These are phyloP conservation scores for Orbilia oligospora DNA, from an alignment of 2,329 filamentous ascomycete genomes.

Conservation along the genomic window DNA sequence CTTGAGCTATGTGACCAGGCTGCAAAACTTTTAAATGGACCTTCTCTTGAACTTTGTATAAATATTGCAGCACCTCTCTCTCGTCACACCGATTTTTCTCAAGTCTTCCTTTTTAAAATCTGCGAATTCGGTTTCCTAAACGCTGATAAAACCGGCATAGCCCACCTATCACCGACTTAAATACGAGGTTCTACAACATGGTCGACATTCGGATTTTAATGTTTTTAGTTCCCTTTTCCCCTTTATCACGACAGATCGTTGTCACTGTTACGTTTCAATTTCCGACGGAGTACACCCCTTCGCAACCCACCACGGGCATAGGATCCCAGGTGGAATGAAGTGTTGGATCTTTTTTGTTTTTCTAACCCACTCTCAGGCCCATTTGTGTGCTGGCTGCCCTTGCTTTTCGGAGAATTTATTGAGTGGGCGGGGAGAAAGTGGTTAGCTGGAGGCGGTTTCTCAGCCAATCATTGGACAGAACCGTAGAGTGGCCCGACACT, in stretches of 20 bases:
- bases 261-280: slow-evolving; percentile 33
- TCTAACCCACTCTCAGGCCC: slow-evolving; percentile 35
- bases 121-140: not conserved
- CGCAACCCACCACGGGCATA: slow-evolving; percentile 47
- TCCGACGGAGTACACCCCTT: slow-evolving; percentile 34
- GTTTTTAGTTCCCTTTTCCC: not conserved
- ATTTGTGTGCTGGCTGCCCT: slow-evolving; percentile 42
- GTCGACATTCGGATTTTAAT: slow-evolving; percentile 4
- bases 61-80: slow-evolving; percentile 42
- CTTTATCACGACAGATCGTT: slow-evolving; percentile 32
- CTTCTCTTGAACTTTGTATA: slow-evolving; percentile 49
- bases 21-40: slow-evolving; percentile 50
- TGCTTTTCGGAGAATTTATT: slow-evolving; percentile 61
- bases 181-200: slow-evolving; percentile 4
- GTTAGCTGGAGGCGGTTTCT: slow-evolving; percentile 44
- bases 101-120: slow-evolving; percentile 10
- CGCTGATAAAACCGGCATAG: slow-evolving; percentile 6
- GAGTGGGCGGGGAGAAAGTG: slow-evolving; percentile 54
- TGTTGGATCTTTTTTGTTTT: slow-evolving; percentile 56
- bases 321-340: slow-evolving; percentile 37
- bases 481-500: slow-evolving; percentile 37
- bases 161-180: not conserved
- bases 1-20: slow-evolving; percentile 32
- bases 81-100: slow-evolving; percentile 8
- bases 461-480: slow-evolving; percentile 42